Evolutionary conservation across 768 basidiomycete species (phyloP).

Genomic region (Rickenella mellea): DNA sequence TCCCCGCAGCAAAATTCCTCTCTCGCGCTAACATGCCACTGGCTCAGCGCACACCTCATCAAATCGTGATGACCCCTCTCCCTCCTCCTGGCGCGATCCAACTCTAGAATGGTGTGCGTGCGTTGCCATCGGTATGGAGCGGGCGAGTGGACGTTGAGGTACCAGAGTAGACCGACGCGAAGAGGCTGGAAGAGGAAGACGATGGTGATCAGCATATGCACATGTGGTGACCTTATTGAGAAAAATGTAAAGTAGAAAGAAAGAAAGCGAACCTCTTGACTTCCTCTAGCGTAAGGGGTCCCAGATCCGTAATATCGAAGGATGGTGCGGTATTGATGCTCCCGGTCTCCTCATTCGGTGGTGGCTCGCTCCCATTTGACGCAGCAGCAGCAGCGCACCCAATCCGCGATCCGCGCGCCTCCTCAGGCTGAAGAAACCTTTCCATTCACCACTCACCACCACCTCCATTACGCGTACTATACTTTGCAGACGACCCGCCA

Average conservation of each 20-base stretch:
- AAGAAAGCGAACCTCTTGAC: slow-evolving; percentile 43
- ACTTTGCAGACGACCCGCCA: too few species aligned
- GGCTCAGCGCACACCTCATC: slow-evolving; percentile 72
- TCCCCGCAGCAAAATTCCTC: slow-evolving; percentile 77
- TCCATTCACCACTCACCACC: too few species aligned
- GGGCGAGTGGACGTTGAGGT: slow-evolving; percentile 81
- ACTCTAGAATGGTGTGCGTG: slow-evolving; percentile 73
- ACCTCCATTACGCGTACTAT: too few species aligned
- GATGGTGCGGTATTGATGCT: slow-evolving; percentile 31
- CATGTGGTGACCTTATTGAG: too few species aligned
- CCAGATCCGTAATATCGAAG: slow-evolving; percentile 38
- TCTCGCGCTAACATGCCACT: slow-evolving; percentile 66
- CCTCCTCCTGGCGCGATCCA: slow-evolving; percentile 83
- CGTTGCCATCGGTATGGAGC: slow-evolving; percentile 75
- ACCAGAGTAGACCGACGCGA: slow-evolving; percentile 81
- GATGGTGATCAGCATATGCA: slow-evolving; percentile 8
- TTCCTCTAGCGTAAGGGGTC: slow-evolving; percentile 29
- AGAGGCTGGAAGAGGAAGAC: slow-evolving; percentile 49
- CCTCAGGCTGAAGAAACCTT: slow-evolving; percentile 24
- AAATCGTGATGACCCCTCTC: slow-evolving; percentile 83
- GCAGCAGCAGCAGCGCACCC: too few species aligned
- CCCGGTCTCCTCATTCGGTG: too few species aligned
- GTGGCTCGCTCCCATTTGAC: too few species aligned
- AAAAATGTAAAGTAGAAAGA: too few species aligned
- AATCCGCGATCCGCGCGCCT: slow-evolving; percentile 20